phyloP scores from a whole-genome alignment of 1,284 basidiomycete genomes.

The Ceratobasidium sp. region DNA sequence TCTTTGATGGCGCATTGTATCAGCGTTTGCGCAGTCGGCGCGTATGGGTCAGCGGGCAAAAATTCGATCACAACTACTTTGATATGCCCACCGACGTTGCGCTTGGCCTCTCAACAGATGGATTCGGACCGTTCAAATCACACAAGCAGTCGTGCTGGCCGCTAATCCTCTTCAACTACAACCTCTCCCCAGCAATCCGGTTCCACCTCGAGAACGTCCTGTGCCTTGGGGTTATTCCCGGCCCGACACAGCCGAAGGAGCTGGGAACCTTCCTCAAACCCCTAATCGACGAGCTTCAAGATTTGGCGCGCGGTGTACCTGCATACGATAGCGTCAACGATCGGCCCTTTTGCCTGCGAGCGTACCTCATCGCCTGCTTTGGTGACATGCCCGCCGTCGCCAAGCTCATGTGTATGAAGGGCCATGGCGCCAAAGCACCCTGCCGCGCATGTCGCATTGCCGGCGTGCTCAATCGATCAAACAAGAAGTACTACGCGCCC shows the following conservation, averaged over 20 bases:
- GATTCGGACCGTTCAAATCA: slow-evolving; percentile 28
- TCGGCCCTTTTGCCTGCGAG: slow-evolving; percentile 37
- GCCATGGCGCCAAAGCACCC: slow-evolving; percentile 39
- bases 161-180: slow-evolving; percentile 45
- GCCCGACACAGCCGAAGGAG: slow-evolving; percentile 43
- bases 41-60: neutral
- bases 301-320: slow-evolving; percentile 37
- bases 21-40: neutral
- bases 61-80: slow-evolving; percentile 29
- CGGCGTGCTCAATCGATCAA: slow-evolving; percentile 4
- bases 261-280: slow-evolving; percentile 43
- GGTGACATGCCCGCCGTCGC: slow-evolving; percentile 43
- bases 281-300: slow-evolving; percentile 36
- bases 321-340: slow-evolving; percentile 18
- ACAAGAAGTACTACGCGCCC: neutral
- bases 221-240: slow-evolving; percentile 44
- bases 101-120: slow-evolving; percentile 40
- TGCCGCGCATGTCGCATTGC: slow-evolving; percentile 42
- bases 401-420: slow-evolving; percentile 45
- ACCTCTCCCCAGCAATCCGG: slow-evolving; percentile 43
- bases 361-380: slow-evolving; percentile 36
- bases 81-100: slow-evolving; percentile 21
- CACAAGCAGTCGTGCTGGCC: slow-evolving; percentile 44
- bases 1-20: slow-evolving; percentile 42
- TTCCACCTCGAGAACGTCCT: slow-evolving; percentile 41